phyloP scores from a whole-genome alignment of 2,329 filamentous ascomycete genomes.

The Pestalotiopsis fici region DNA sequence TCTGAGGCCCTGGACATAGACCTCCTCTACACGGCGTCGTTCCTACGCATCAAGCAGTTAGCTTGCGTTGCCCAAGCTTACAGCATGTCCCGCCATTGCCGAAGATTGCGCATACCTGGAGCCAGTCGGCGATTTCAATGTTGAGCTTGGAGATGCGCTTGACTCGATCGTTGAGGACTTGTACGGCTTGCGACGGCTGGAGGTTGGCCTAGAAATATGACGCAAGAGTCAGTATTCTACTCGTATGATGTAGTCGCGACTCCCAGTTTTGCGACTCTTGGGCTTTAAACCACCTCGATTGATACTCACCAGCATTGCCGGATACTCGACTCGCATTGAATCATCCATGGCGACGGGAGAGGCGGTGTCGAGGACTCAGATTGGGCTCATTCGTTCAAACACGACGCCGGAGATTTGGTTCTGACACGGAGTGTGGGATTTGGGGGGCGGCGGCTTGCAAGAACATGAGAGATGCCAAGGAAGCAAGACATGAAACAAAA shows the following conservation, averaged over 20 bases:
- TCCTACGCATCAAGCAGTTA: slow-evolving; percentile 59
- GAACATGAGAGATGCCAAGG: background rate
- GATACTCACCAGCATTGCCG: slow-evolving; percentile 82
- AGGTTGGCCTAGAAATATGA: slow-evolving; percentile 67
- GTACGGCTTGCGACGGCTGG: slow-evolving; percentile 79
- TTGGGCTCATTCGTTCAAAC: background rate
- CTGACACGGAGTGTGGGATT: background rate
- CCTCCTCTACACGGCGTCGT: slow-evolving; percentile 87
- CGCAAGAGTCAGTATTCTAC: slow-evolving; percentile 15
- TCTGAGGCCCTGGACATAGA: slow-evolving; percentile 79
- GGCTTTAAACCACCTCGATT: slow-evolving; percentile 16
- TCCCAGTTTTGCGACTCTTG: background rate
- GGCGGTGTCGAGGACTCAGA: background rate
- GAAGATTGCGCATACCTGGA: slow-evolving; percentile 69
- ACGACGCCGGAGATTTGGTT: background rate
- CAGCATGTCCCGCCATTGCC: slow-evolving; percentile 12
- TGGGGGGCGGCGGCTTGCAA: background rate
- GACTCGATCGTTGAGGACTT: slow-evolving; percentile 82
- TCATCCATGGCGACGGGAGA: slow-evolving; percentile 60
- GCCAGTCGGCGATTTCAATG: slow-evolving; percentile 90
- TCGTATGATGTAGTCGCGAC: background rate
- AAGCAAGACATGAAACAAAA: background rate
- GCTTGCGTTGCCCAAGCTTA: background rate
- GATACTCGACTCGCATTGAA: slow-evolving; percentile 86
- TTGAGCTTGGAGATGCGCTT: slow-evolving; percentile 86